Evolutionary conservation across 768 basidiomycete species (phyloP), one percentile per base, ranked within the genome.

Genomic region (Agaricus subrufescens): DNA sequence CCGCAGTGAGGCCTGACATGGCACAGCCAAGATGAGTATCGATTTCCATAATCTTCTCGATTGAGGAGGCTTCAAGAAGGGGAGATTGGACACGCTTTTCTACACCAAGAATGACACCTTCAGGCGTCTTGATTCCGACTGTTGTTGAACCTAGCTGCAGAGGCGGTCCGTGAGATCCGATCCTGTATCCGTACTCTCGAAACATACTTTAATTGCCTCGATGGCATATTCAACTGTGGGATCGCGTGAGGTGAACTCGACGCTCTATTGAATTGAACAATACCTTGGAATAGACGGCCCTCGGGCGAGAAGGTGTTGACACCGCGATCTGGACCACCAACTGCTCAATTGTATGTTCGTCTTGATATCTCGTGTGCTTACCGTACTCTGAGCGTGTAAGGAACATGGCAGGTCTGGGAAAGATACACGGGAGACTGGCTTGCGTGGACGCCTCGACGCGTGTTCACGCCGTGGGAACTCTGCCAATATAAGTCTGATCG

Each of bases 1-100:
- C 97, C 54, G 97, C 96, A 54, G 94, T 97, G 59, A 99, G 81
- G 31, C 91, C 91, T 46, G 93, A 95, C 95, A 98, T 98, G 56
- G 97, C 97, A 63, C 95, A 98, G 9, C 94, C 97, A 58, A 99
- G 85, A 75, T 99, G 97, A 11, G 71, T 62, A 75, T 98, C 97
- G 65, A 99, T 98, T 76, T 99, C 97, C 96, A 99, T 98, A 69
- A 98, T 98, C 80, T 98, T 98, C 71, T 99, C 96, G 67, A 99
- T 94, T 54, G 94, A 95, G 60, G 83, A 89, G 40, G 94, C 86
- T 75, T 98, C 97, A 65, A 98, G 84, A 47, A 99, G 82, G 9
- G 94, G 91, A 0, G 95, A 98, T 71, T 97, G 94, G 51, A 97
- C 93, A 71, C 97, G 94, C 76, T 99, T 98, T 78, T 99, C 97